Evolutionary conservation across 1,284 basidiomycete genomes (phyloP).

Genomic region (Cryptococcus deneoformans): DNA sequence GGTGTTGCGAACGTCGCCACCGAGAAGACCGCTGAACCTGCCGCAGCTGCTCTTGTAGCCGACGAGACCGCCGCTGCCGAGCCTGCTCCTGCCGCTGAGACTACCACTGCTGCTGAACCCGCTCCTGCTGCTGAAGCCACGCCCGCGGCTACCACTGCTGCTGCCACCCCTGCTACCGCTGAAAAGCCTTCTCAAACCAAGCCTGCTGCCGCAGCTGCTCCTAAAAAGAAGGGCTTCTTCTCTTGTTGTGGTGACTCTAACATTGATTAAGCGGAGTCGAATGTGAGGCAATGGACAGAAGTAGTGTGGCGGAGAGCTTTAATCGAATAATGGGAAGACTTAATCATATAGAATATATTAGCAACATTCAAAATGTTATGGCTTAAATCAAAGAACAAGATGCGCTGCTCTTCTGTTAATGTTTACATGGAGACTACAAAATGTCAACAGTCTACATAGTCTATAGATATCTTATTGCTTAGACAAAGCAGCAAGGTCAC

Average conservation of each 20-base stretch:
- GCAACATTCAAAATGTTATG: not conserved
- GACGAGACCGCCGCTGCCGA: not conserved
- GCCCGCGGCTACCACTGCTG: not conserved
- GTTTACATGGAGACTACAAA: not conserved
- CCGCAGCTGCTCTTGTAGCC: not conserved
- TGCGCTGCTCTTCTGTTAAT: too few species aligned
- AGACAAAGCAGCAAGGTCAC: constrained; percentile 58
- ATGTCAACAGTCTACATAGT: not conserved
- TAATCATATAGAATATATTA: too few species aligned
- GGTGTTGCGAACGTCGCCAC: not conserved
- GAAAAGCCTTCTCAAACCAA: not conserved
- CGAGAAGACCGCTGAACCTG: not conserved
- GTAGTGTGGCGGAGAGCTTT: too few species aligned
- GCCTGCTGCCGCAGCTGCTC: not conserved
- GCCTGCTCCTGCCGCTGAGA: not conserved
- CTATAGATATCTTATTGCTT: constrained; percentile 5
- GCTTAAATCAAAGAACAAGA: not conserved
- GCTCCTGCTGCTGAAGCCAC: not conserved
- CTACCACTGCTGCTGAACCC: not conserved
- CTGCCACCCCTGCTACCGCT: not conserved
- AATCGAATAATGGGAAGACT: too few species aligned
- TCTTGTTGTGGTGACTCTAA: not conserved
- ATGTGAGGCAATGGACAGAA: too few species aligned
- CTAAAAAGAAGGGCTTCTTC: not conserved
- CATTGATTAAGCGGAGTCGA: not conserved